Percentiles rank a stretch among this genome's conserved stretches.
These are phyloP conservation scores for Straminergon stramineum DNA, from an alignment of 225 moss, liverwort and hornwort genomes.

Conservation along the genomic window DNA sequence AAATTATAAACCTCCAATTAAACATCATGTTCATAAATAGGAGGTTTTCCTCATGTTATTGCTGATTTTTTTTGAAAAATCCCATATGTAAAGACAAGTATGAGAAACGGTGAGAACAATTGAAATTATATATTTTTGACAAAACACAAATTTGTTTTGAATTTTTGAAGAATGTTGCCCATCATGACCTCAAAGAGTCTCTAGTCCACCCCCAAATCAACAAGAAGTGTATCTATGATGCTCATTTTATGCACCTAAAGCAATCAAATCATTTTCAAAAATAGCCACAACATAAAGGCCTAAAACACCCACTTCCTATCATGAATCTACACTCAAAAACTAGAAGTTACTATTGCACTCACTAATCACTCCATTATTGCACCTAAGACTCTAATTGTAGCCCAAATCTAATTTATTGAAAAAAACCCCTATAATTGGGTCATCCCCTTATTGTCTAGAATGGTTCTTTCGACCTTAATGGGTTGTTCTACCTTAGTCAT, in stretches of 20 bases:
- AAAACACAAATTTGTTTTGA: not conserved
- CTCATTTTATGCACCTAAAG: not conserved
- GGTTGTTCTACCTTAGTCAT: rapidly evolving
- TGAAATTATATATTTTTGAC: not conserved
- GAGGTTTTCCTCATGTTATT: not conserved
- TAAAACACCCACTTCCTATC: not conserved
- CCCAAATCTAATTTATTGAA: not conserved
- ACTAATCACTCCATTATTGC: not conserved
- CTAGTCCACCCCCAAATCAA: not conserved
- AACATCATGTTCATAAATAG: not conserved
- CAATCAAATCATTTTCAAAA: too few relatives aligned
- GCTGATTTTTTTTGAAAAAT: too few relatives aligned
- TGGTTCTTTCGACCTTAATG: not conserved
- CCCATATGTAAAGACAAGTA: too few relatives aligned
- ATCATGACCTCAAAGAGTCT: not conserved
- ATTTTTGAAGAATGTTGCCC: not conserved
- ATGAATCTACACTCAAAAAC: not conserved
- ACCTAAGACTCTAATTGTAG: not conserved
- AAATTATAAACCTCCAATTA: not conserved
- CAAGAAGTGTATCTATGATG: not conserved
- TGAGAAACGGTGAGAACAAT: rapidly evolving
- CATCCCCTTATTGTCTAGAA: rapidly evolving
- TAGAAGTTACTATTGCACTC: not conserved
- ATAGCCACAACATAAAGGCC: not conserved
- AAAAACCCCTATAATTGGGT: rapidly evolving